Conservation (phyloP, 2,329 filamentous ascomycete genomes). For the Aspergillus fumigatus region DNA sequence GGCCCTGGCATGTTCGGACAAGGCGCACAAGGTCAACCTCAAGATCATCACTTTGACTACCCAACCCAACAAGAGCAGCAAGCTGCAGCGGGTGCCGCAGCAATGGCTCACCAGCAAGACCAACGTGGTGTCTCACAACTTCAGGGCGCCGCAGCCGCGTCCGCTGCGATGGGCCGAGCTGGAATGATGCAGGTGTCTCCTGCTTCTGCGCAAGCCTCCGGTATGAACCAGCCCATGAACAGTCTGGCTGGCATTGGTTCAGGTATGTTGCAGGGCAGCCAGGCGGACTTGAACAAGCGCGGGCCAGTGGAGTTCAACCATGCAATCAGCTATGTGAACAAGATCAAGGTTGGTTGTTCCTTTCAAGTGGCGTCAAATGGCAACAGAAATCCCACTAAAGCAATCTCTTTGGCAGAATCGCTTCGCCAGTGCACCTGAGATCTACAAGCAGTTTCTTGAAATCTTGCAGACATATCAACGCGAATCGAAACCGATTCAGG, state of each 20-base stretch:
- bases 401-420: conserved; percentile 63
- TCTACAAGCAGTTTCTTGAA: conserved; percentile 98
- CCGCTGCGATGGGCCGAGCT: conserved; percentile 43
- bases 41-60: conserved; percentile 42
- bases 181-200: conserved; percentile 47
- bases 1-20: conserved; percentile 33
- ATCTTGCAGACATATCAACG: conserved; percentile 97
- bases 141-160: conserved; percentile 60
- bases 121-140: conserved; percentile 63
- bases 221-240: conserved; percentile 50
- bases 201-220: conserved; percentile 40
- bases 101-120: conserved; percentile 57
- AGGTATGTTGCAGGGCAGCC: conserved; percentile 54
- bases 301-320: conserved; percentile 98
- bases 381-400: neutral
- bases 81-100: conserved; percentile 42
- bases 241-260: conserved; percentile 58
- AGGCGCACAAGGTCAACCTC: conserved; percentile 34
- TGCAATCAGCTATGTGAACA: conserved; percentile 98
- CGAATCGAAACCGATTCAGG: conserved; percentile 96
- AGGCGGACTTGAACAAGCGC: conserved; percentile 66
- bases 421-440: conserved; percentile 92
- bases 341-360: conserved; percentile 78
- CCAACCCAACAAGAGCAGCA: conserved; percentile 43
- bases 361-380: neutral